These are phyloP conservation scores for Alternaria burnsii DNA, from an alignment of 2,329 filamentous ascomycete genomes.

Conservation along the genomic window DNA sequence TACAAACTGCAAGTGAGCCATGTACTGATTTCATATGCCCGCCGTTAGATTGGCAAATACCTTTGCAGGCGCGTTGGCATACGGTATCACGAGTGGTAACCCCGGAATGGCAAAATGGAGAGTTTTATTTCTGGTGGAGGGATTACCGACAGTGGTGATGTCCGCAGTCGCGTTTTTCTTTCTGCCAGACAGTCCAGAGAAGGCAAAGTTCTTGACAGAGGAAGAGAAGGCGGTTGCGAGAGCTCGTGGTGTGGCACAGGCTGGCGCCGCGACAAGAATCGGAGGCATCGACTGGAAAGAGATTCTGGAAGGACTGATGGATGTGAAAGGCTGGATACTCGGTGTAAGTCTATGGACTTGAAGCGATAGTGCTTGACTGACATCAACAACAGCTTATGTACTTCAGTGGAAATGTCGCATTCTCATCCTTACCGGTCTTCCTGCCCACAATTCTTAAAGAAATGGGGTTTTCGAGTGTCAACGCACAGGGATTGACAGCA, in stretches of 20 bases:
- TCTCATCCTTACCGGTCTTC: conserved; percentile 60
- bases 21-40: not conserved
- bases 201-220: conserved; percentile 53
- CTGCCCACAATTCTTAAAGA: conserved; percentile 55
- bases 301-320: conserved; percentile 37
- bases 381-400: conserved; percentile 40
- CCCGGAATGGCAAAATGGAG: conserved; percentile 68
- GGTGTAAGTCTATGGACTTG: conserved; percentile 32
- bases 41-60: conserved; percentile 70
- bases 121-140: conserved; percentile 60
- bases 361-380: conserved; percentile 1
- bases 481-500: conserved; percentile 75
- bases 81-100: conserved; percentile 66
- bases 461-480: conserved; percentile 73
- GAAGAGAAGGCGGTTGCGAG: conserved; percentile 50
- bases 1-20: not conserved
- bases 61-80: conserved; percentile 72
- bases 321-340: conserved; percentile 47
- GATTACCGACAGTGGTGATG: conserved; percentile 55
- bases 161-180: conserved; percentile 53
- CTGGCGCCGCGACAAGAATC: conserved; percentile 36
- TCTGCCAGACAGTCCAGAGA: conserved; percentile 56
- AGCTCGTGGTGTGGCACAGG: conserved; percentile 43
- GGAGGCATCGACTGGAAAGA: conserved; percentile 43
- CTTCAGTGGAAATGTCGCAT: conserved; percentile 57